Base-by-base conservation (phyloP, 2,329 filamentous ascomycete species). In the Sporothrix euskadiensis region DNA sequence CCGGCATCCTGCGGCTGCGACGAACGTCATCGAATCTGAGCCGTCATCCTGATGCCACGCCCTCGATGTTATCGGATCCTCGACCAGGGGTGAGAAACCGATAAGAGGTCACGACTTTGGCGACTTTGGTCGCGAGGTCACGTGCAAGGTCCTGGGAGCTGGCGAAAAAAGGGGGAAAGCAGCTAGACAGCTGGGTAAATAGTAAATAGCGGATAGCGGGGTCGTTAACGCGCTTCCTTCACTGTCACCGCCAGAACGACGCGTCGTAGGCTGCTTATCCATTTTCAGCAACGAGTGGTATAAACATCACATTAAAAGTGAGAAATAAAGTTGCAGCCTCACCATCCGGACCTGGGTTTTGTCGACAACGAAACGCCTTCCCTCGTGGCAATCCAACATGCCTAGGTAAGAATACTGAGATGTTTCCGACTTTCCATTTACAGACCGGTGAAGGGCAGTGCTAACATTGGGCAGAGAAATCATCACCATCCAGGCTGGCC, bases 401-500 rank as follows among this genome's bases (percentile, higher is more conserved):
- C 81, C 81, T 57, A 81, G 81, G 81, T 82, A 79, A 5, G 71
- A 19, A 19, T 3, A 14, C 19, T 12, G 19, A 3, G 9, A 35
- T 65, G 1, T 2, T 16, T 7, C 16, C 26, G 12, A 19, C 9
- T 4, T 10, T 32, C 57, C 12, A 30, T 22, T 12, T 41, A 22
- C 16, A 14, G 26, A 30, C 26, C 9, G 3, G 49, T 26, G 39
- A 61, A 61, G 5, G 35, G 30, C 9, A n/a, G 14, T 44, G 12
- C 54, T 69, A 32, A 73, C 66, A 12, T 22, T 22, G 19, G 73
- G 1, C 78, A 98, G 96, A 84, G 96, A 99, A 89, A 99, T 99
- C 80, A 99, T 99, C 83, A 99, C 97, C 76, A 92, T 99, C 79
- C 96, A 99, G 85, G 95, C 97, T 77, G 96, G 96, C 88, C 96